Conservation (phyloP, 257 asterid genomes). For the Linderniella brevidens region DNA sequence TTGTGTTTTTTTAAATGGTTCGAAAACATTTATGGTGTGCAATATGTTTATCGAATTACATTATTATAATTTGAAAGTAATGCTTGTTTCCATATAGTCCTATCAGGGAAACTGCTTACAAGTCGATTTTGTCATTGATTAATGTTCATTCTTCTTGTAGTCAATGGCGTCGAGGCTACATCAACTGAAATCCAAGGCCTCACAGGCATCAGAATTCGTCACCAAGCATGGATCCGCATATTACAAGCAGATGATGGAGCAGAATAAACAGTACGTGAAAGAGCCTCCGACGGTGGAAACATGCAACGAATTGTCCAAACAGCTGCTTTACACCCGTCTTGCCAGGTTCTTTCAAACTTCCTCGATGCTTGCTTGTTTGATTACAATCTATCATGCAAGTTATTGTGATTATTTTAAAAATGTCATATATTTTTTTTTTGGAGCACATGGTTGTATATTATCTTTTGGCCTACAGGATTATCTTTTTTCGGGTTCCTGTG, state of each 20-base stretch:
- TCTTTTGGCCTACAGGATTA: not conserved
- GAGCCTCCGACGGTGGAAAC: constrained; percentile 56
- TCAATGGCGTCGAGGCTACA: constrained; percentile 37
- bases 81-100: no score
- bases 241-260: constrained; percentile 54
- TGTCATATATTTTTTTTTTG: not conserved
- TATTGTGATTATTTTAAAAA: not conserved
- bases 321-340: constrained; percentile 48
- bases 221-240: constrained; percentile 34
- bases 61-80: no score
- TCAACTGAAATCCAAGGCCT: constrained; percentile 44
- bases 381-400: not conserved
- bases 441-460: not conserved
- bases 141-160: no score
- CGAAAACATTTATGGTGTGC: no score
- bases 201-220: constrained; percentile 34
- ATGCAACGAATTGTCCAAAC: constrained; percentile 43
- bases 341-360: constrained; percentile 29
- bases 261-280: constrained; percentile 41
- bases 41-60: no score
- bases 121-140: no score
- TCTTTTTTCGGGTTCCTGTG: no score
- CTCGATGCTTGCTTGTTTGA: not conserved
- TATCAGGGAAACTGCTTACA: no score
- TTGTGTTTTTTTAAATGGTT: no score